Evolutionary conservation across 805 yeast species (phyloP).

Genomic region (Wickerhamiella azyma): DNA sequence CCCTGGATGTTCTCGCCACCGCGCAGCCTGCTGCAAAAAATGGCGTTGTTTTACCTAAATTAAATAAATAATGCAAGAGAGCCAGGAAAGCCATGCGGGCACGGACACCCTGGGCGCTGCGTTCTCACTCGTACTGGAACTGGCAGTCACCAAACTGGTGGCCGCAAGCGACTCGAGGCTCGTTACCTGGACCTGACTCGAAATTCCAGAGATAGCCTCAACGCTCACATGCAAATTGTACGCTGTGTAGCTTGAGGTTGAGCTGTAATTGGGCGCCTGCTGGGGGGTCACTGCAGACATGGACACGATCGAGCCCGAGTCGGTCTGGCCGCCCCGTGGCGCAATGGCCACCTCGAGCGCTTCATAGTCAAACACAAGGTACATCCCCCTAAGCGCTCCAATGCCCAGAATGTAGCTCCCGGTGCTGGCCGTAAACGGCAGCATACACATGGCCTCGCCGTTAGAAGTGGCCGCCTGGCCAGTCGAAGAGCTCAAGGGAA

Average conservation of each 20-base stretch:
- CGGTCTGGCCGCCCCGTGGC: background rate
- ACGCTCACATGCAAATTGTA: constrained; percentile 1
- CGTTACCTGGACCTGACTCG: background rate
- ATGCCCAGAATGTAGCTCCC: constrained; percentile 42
- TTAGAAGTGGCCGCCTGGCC: constrained; percentile 27
- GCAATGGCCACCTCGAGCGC: constrained; percentile 43
- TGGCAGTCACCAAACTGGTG: background rate
- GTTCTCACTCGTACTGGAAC: background rate
- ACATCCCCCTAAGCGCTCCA: constrained; percentile 46
- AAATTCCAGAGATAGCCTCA: constrained; percentile 11
- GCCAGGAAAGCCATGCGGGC: background rate
- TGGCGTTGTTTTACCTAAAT: background rate
- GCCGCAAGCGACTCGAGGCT: background rate
- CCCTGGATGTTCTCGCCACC: background rate
- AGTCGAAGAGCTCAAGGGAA: constrained; percentile 10
- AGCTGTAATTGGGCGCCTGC: constrained; percentile 18
- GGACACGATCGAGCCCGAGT: constrained; percentile 11
- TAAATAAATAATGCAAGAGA: background rate
- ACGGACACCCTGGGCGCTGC: background rate
- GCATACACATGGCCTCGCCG: constrained; percentile 13
- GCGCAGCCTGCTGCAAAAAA: background rate
- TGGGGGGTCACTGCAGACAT: constrained; percentile 17
- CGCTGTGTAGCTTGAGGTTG: constrained; percentile 12
- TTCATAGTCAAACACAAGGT: constrained; percentile 53
- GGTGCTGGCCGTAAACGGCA: constrained; percentile 21